Evolutionary conservation across 805 yeast genomes (phyloP).

Genomic region (Saccharomycopsis capsularis): DNA sequence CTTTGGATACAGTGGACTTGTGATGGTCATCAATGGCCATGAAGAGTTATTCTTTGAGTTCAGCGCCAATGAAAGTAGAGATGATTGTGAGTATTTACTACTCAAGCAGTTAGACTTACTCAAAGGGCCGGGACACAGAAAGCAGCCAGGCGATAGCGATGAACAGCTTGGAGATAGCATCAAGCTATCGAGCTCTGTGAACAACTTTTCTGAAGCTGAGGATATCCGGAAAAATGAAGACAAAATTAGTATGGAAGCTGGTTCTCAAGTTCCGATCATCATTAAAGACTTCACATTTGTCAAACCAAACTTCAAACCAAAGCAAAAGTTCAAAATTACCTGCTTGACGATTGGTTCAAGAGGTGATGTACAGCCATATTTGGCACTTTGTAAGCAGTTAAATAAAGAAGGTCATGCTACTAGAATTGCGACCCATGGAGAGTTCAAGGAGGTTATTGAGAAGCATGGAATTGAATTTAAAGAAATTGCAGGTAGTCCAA

Average conservation of each 20-base stretch:
- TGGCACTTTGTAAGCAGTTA: slow-evolving; percentile 79
- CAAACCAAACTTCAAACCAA: slow-evolving; percentile 36
- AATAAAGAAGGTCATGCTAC: slow-evolving; percentile 76
- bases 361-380: slow-evolving; percentile 96
- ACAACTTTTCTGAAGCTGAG: slow-evolving; percentile 42
- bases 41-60: slow-evolving; percentile 78
- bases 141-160: slow-evolving; percentile 12
- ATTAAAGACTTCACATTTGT: slow-evolving; percentile 57
- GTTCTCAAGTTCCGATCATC: slow-evolving; percentile 55
- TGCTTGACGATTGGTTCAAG: slow-evolving; percentile 87
- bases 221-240: slow-evolving; percentile 63
- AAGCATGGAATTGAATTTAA: slow-evolving; percentile 60
- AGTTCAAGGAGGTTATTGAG: slow-evolving; percentile 70
- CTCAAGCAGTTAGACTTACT: slow-evolving; percentile 43
- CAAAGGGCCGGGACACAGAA: slow-evolving; percentile 24
- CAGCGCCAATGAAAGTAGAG: slow-evolving; percentile 53
- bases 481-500: slow-evolving; percentile 87
- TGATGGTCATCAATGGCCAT: slow-evolving; percentile 61
- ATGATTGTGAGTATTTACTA: slow-evolving; percentile 59
- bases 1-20: slow-evolving; percentile 63
- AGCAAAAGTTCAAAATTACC: slow-evolving; percentile 50
- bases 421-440: slow-evolving; percentile 78
- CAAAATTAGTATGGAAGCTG: slow-evolving; percentile 49
- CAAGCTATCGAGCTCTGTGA: slow-evolving; percentile 28
- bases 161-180: slow-evolving; percentile 25